phyloP scores from a whole-genome alignment of 2,329 filamentous ascomycete genomes.

The Calonectria pteridis region DNA sequence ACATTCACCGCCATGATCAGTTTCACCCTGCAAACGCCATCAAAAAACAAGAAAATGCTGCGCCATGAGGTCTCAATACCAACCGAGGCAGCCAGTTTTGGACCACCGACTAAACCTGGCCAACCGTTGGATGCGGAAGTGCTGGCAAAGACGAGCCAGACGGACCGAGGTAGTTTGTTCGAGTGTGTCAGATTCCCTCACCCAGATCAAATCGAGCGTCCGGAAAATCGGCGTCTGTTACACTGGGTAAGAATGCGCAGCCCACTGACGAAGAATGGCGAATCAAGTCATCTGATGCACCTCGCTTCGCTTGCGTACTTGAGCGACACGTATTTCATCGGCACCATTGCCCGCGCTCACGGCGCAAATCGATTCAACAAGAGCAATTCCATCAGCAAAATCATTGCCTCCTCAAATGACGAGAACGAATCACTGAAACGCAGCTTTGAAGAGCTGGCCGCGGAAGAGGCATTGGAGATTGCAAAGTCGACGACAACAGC shows the following conservation, averaged over 20 bases:
- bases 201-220: background rate
- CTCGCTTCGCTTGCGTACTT: background rate
- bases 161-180: background rate
- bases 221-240: background rate
- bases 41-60: background rate
- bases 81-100: background rate
- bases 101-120: background rate
- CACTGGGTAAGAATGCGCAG: background rate
- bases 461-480: background rate
- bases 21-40: background rate
- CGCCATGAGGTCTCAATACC: background rate
- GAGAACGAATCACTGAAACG: background rate
- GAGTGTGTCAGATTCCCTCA: background rate
- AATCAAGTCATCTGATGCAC: background rate
- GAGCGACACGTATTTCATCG: background rate
- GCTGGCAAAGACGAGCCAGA: background rate
- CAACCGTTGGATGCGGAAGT: background rate
- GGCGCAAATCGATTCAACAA: background rate
- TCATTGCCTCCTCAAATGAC: background rate
- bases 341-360: background rate
- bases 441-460: background rate
- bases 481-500: background rate
- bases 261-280: background rate
- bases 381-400: background rate
- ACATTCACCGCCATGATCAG: background rate